Conservation (phyloP, 352 stramenopile genomes). For the Globisporangium ultimum region DNA sequence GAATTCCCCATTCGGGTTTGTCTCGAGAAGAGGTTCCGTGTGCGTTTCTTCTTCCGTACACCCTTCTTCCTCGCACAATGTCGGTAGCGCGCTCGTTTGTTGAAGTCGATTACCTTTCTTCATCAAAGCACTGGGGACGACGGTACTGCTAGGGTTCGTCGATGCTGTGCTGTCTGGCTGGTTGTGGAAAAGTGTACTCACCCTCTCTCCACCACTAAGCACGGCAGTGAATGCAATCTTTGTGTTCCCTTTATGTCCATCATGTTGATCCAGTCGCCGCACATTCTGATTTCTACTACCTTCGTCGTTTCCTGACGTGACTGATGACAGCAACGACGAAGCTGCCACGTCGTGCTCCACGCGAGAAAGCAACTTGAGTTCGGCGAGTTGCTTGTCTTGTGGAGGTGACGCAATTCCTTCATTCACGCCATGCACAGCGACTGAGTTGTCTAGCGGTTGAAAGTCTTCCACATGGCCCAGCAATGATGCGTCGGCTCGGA, state of each 20-base stretch:
- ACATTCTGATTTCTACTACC: neutral
- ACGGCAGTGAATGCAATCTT: neutral
- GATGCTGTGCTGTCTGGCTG: neutral
- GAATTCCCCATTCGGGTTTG: neutral
- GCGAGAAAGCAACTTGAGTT: slow-evolving; percentile 43
- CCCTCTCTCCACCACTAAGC: neutral
- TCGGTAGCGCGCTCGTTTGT: neutral
- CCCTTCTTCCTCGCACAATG: neutral
- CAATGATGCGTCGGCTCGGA: neutral
- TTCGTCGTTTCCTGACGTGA: neutral
- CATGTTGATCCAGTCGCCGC: neutral
- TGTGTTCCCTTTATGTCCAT: neutral
- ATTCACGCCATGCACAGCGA: no score
- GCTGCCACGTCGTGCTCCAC: slow-evolving; percentile 18
- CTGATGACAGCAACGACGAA: neutral
- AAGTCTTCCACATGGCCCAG: neutral
- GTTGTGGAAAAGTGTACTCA: neutral
- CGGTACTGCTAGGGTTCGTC: no score
- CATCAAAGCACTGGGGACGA: neutral
- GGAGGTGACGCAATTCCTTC: no score
- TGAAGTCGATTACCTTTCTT: neutral
- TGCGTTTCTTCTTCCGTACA: neutral
- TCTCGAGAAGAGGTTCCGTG: no score
- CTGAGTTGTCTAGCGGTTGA: no score
- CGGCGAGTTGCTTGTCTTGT: slow-evolving; percentile 32